A percentile compares a stretch with the other conserved stretches of the same genome.
phyloP scores from a whole-genome alignment of 805 yeast genomes.

The Starmerella sp. region DNA sequence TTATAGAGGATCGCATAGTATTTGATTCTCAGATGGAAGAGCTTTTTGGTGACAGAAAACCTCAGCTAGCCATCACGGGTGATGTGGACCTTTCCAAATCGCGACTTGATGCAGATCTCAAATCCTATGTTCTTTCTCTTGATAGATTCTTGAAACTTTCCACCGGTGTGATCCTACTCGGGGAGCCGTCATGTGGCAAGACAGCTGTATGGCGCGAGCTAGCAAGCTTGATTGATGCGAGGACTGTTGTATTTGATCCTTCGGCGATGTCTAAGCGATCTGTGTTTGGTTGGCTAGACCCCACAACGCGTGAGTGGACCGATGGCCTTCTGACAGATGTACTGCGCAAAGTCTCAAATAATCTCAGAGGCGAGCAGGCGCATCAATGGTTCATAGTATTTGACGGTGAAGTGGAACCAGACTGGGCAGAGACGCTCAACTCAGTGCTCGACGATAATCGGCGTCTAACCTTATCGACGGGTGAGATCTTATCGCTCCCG shows the following conservation, averaged over 20 bases:
- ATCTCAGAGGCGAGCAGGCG: slow-evolving; percentile 45
- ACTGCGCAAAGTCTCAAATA: slow-evolving; percentile 45
- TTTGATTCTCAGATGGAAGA: slow-evolving; percentile 7
- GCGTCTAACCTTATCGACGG: slow-evolving; percentile 71
- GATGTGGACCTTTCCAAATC: background rate
- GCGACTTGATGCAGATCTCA: slow-evolving; percentile 22
- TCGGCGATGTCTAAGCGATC: slow-evolving; percentile 57
- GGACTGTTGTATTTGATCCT: slow-evolving; percentile 50
- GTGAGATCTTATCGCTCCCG: slow-evolving; percentile 69
- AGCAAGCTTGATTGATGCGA: slow-evolving; percentile 35
- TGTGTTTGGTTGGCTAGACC: slow-evolving; percentile 61
- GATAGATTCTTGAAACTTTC: slow-evolving; percentile 49
- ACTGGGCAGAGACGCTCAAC: slow-evolving; percentile 84
- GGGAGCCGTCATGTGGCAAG: slow-evolving; percentile 68
- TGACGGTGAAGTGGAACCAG: slow-evolving; percentile 90
- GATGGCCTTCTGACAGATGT: slow-evolving; percentile 74
- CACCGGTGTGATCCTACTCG: slow-evolving; percentile 75
- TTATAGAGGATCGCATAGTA: slow-evolving; percentile 38
- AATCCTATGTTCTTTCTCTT: slow-evolving; percentile 33
- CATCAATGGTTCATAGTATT: slow-evolving; percentile 66
- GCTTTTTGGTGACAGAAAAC: background rate
- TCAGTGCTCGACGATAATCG: slow-evolving; percentile 85
- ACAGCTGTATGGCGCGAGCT: slow-evolving; percentile 42
- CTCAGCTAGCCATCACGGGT: background rate
- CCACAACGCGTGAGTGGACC: slow-evolving; percentile 77